These are phyloP conservation scores for Claviceps digitariae DNA, from an alignment of 2,329 filamentous ascomycete genomes.

Conservation along the genomic window DNA sequence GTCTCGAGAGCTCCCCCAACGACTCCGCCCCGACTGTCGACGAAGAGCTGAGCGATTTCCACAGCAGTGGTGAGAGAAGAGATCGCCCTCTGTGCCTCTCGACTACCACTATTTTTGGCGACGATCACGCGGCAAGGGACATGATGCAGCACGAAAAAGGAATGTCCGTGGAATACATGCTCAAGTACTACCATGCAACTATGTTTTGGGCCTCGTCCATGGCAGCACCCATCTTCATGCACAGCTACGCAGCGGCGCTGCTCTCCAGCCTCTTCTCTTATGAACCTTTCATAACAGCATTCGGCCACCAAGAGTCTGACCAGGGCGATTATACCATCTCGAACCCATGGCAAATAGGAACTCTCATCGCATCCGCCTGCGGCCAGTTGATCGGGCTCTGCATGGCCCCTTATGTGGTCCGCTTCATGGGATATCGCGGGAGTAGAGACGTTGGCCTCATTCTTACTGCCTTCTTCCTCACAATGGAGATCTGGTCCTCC, in stretches of 20 bases:
- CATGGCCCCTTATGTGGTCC: conserved; percentile 3
- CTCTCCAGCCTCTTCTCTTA: conserved; percentile 10
- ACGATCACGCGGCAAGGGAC: conserved; percentile 5
- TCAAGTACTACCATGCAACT: conserved; percentile 7
- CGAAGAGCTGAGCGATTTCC: background rate
- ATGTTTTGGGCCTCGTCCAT: conserved; percentile 10
- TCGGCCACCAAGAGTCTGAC: background rate
- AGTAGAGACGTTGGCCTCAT: conserved; percentile 18
- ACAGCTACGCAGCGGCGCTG: conserved; percentile 18
- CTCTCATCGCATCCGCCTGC: conserved; percentile 6
- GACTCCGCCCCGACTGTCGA: background rate
- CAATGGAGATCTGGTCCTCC: conserved; percentile 6
- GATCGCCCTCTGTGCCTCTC: background rate
- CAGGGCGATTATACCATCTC: conserved; percentile 1
- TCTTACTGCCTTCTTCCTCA: conserved; percentile 21
- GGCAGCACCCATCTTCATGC: conserved; percentile 22
- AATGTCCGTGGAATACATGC: conserved; percentile 8
- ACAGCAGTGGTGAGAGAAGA: background rate
- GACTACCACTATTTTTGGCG: conserved; percentile 5
- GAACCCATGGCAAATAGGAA: conserved; percentile 7
- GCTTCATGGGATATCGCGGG: background rate
- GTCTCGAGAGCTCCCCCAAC: too few species aligned
- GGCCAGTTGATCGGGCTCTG: conserved; percentile 9
- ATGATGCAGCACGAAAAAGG: conserved; percentile 7
- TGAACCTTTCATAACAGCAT: conserved; percentile 3